Evolutionary conservation across 495 filamentous ascomycete species (phyloP), one percentile per base, ranked within the genome.

Genomic region (Aspergillus haitiensis): DNA sequence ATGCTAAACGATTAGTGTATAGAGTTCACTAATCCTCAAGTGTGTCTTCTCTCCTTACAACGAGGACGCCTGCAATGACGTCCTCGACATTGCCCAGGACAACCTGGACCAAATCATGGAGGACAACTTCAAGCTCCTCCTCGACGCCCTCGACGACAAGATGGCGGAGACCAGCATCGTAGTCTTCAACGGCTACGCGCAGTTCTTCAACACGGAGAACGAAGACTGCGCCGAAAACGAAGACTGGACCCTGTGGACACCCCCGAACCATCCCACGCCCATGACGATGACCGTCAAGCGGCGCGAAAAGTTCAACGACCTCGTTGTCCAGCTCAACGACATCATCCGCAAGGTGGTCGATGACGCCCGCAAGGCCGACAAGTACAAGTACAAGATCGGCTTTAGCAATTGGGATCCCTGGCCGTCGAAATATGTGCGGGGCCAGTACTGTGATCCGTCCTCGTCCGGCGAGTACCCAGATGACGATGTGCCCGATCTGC

Each of bases 321-420:
- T 73, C 15, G 69, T 72, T 16, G 40, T 9, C 1, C 34, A 63
- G 3, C 61, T 64, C 58, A 72, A 73, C 62, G 11, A 55, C 0
- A 33, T 46, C 3, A 62, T 73, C 21, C 48, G 48, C 10, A 54
- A 55, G 5, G 60, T 58, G 1, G 59, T 71, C 11, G 32, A 63
- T 0, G 54, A 62, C 3, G 47, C 68, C 18, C 55, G 36, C 42
- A 63, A 52, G 16, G 60, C 62, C 16, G 39, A 40, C 37, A 40
- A 40, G 37, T 40, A 40, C 37, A 40, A 40, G 7, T 40, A 40
- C 37, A 40, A 40, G 37, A 40, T 40, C 37, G 37, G 37, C 37
- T 40, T 40, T n/a, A 40, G 37, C 6, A 40, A 73, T 56, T 73
- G 71, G 71, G 55, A 63, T 52, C 2, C n/a, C 10, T 73, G 64